Evolutionary conservation across 2,329 filamentous ascomycete genomes (phyloP).

Genomic region (Ploettnerulaceae sp.): DNA sequence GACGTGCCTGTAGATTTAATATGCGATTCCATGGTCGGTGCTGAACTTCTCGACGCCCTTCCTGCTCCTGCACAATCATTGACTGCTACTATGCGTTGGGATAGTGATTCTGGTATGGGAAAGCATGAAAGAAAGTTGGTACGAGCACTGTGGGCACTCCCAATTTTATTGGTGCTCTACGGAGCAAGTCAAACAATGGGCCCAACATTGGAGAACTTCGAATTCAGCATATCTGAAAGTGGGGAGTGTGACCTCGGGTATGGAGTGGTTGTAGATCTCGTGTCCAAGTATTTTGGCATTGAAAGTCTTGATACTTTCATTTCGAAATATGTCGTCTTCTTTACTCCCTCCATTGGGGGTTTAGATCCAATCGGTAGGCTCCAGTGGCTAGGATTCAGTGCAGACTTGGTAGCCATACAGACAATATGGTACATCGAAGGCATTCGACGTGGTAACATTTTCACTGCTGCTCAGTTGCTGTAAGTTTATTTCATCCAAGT

Average conservation of each 20-base stretch:
- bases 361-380: constrained; percentile 17
- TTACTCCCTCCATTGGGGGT: constrained; percentile 20
- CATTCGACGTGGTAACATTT: constrained; percentile 28
- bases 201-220: background rate
- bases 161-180: constrained; percentile 18
- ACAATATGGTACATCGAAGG: constrained; percentile 32
- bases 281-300: constrained; percentile 16
- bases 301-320: constrained; percentile 21
- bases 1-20: constrained; percentile 22
- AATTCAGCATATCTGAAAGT: background rate
- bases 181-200: constrained; percentile 19
- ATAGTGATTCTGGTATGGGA: constrained; percentile 27
- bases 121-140: constrained; percentile 27
- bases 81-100: constrained; percentile 29
- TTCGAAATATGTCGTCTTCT: constrained; percentile 20
- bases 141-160: constrained; percentile 25
- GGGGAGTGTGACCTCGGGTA: background rate
- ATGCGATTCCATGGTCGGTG: constrained; percentile 21
- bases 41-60: constrained; percentile 30
- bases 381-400: constrained; percentile 28
- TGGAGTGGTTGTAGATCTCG: background rate
- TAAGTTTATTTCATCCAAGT: constrained; percentile 3
- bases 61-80: constrained; percentile 26
- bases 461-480: constrained; percentile 26
- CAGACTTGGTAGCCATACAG: constrained; percentile 29